phyloP scores from a whole-genome alignment of 176 grass and related monocot species.

The Aegilops speltoides region DNA sequence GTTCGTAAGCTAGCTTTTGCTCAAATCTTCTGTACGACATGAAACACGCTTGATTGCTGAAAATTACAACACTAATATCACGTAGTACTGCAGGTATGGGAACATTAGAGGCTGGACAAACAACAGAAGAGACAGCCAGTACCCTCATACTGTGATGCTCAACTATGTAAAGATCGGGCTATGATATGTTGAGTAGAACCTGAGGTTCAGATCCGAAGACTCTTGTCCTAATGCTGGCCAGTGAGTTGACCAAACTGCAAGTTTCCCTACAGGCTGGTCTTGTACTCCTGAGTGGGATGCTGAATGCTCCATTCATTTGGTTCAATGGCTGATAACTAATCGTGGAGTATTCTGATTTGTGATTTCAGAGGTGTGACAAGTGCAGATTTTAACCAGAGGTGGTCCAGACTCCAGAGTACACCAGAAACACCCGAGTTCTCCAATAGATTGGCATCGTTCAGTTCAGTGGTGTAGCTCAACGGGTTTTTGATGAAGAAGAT shows the following conservation, averaged over 20 bases:
- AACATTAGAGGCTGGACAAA: not conserved
- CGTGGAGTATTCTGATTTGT: not conserved
- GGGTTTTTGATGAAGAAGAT: not conserved
- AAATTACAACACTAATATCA: not conserved
- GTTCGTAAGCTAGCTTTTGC: not conserved
- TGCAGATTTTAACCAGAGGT: not conserved
- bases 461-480: not conserved
- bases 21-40: not conserved
- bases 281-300: not conserved
- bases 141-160: not conserved
- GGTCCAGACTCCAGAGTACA: not conserved
- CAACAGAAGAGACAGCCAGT: not conserved
- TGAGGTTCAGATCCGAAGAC: constrained; percentile 1
- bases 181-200: constrained; percentile 31
- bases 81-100: not conserved
- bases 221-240: constrained; percentile 26
- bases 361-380: not conserved
- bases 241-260: not conserved
- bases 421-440: not conserved
- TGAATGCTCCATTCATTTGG: not conserved
- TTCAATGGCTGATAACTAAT: not conserved
- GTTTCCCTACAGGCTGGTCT: not conserved
- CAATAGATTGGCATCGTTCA: not conserved
- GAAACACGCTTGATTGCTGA: not conserved
- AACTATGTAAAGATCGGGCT: constrained; percentile 34